Base-by-base conservation (phyloP, 768 basidiomycete genomes). In the Rhodotorula taiwanensis region DNA sequence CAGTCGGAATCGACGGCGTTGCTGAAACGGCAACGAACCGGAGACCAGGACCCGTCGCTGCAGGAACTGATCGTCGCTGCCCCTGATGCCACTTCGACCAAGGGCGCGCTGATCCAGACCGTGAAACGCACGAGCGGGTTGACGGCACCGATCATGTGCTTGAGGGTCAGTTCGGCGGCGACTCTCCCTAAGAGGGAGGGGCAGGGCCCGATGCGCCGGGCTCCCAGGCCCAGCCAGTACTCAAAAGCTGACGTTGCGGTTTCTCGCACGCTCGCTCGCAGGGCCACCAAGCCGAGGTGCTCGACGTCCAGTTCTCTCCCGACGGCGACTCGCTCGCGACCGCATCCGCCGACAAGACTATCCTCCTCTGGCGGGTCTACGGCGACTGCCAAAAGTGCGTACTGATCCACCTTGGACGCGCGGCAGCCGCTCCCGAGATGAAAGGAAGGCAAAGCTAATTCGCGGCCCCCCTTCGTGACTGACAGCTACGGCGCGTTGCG, bases 271-370 rank as follows among this genome's bases (percentile, higher is more conserved):
- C 9, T 16, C 36, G 36, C 36, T 10, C 21, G 14, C 53, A n/a
- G 52, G 69, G 27, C 21, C 34, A 28, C 48, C 45, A 87, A 86
- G 85, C 80, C 13, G 95, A 99, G 78, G 89, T 97, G 66, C 68
- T 93, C 67, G 88, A 88, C 70, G 89, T 91, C 78, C 82, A 89
- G 70, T 98, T 98, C 74, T 90, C 94, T 72, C 90, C 92, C 20
- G 87, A 87, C 4, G 95, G 95, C 7, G 86, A 93, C 75, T 89
- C 88, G 69, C 84, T 98, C 61, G 95, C 94, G 44, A 91, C 91
- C 14, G 89, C 87, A 73, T 92, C 89, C 20, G 82, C 87, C 4
- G 94, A 99, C 77, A 80, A 89, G 72, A 85, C 85, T 67, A 85
- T 98, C 67, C 94, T 92, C 89, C 64, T 59, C 27, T 73, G 72